Percentiles rank a stretch among this genome's conserved stretches.
Evolutionary conservation across 148 eudicot genomes (phyloP).

Genomic region (Mesembryanthemum crystallinum): DNA sequence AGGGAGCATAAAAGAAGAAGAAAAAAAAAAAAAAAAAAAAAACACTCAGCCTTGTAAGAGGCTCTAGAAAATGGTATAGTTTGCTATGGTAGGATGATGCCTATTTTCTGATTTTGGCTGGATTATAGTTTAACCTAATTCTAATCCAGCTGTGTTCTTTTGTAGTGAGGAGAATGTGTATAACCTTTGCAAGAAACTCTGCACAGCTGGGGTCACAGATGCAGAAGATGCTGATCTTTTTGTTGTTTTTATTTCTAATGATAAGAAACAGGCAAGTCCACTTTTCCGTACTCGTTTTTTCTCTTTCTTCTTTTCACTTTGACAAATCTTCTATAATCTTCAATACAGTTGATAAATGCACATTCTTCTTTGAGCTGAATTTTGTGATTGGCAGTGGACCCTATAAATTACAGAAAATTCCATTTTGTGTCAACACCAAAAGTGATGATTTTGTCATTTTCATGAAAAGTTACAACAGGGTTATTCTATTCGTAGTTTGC

Average conservation of each 20-base stretch:
- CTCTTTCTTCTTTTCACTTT: background rate
- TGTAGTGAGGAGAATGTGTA: conserved; percentile 89
- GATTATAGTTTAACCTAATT: background rate
- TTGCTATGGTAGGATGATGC: background rate
- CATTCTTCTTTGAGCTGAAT: background rate
- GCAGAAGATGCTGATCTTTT: conserved; percentile 66
- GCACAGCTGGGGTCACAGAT: conserved; percentile 47
- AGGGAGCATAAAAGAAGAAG: too few relatives aligned
- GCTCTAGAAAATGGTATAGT: background rate
- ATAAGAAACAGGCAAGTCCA: conserved; percentile 68
- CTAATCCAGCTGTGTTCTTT: conserved; percentile 14
- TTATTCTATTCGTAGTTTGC: background rate
- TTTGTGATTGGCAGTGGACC: background rate
- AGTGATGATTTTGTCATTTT: background rate
- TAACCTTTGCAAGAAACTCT: conserved; percentile 64
- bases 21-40: background rate
- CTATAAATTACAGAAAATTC: background rate
- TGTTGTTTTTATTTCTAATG: conserved; percentile 86
- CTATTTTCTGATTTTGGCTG: background rate
- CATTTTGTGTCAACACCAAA: background rate
- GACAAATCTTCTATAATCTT: background rate
- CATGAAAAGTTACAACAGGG: background rate
- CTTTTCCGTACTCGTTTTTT: background rate
- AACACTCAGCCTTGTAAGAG: background rate
- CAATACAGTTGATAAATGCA: background rate